phyloP scores from a whole-genome alignment of 108 stramenopile genomes.

The Pseudonitzschia multiseries region DNA sequence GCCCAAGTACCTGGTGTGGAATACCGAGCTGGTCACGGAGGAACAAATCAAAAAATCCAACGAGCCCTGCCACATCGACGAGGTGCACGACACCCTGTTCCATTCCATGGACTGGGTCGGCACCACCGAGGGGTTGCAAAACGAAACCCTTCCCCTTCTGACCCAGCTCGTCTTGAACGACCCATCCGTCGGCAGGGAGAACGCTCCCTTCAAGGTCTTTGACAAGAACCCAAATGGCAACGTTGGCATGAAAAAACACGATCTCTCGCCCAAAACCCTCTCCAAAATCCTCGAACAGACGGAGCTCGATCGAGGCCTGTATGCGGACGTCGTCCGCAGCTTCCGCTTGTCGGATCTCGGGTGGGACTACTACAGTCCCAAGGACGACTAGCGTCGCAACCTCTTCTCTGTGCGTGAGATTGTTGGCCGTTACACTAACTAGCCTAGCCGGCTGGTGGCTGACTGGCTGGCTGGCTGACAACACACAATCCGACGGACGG shows the following conservation, averaged over 20 bases:
- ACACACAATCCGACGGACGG: too few relatives aligned
- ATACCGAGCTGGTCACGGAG: neutral
- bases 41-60: neutral
- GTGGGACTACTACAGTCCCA: constrained; percentile 12
- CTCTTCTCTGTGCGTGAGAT: neutral
- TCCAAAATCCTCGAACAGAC: neutral
- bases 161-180: constrained; percentile 12
- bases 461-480: too few relatives aligned
- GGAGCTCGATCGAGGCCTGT: neutral
- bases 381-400: neutral
- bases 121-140: constrained; percentile 27
- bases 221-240: neutral
- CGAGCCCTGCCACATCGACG: neutral
- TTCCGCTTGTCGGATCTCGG: constrained; percentile 11
- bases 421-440: neutral
- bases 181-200: neutral
- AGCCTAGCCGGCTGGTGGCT: too few relatives aligned
- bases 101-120: constrained; percentile 38
- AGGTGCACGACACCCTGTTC: constrained; percentile 9
- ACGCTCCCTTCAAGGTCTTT: constrained; percentile 11
- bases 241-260: neutral
- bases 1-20: constrained; percentile 1
- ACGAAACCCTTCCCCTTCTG: constrained; percentile 34
- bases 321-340: neutral
- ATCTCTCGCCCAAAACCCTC: neutral